Percentiles rank a stretch among this genome's conserved stretches.
These are phyloP conservation scores for Apiospora kogelbergensis DNA, from an alignment of 2,329 filamentous ascomycete species.

Conservation along the genomic window DNA sequence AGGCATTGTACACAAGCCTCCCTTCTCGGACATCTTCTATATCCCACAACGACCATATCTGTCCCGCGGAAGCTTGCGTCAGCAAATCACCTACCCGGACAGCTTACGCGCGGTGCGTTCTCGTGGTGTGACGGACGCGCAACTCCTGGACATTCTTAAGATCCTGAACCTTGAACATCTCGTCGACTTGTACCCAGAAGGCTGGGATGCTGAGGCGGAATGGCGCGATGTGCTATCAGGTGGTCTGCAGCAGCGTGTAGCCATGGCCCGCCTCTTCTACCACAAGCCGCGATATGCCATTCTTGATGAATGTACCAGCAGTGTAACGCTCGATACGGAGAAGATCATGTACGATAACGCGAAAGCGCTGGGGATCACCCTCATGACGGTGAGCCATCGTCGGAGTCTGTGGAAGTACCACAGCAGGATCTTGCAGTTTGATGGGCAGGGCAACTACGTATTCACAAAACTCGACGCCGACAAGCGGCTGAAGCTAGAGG, in stretches of 20 bases:
- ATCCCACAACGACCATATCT: conserved; percentile 95
- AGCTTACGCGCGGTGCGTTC: conserved; percentile 82
- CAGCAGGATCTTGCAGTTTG: conserved; percentile 90
- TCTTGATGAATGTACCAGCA: conserved; percentile 93
- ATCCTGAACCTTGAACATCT: conserved; percentile 82
- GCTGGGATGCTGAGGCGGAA: conserved; percentile 93
- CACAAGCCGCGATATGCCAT: conserved; percentile 92
- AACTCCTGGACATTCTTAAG: conserved; percentile 74
- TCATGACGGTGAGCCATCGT: conserved; percentile 95
- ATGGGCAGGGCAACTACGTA: conserved; percentile 87
- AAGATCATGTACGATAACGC: conserved; percentile 97
- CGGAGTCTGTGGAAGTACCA: conserved; percentile 97
- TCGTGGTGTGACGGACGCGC: conserved; percentile 78
- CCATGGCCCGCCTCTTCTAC: conserved; percentile 95
- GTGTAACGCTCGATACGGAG: conserved; percentile 92
- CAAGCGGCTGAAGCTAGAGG: conserved; percentile 79
- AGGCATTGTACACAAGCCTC: conserved; percentile 87
- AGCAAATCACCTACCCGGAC: conserved; percentile 97
- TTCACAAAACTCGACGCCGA: conserved; percentile 92
- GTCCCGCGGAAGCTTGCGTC: conserved; percentile 84
- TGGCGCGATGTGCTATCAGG: conserved; percentile 94
- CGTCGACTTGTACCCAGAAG: conserved; percentile 71
- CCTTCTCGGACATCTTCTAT: conserved; percentile 94
- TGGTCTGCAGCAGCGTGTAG: conserved; percentile 91
- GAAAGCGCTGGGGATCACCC: conserved; percentile 84